Conservation (phyloP, 371 early-diverging fungal species). For the Rhizopus microsporus region DNA sequence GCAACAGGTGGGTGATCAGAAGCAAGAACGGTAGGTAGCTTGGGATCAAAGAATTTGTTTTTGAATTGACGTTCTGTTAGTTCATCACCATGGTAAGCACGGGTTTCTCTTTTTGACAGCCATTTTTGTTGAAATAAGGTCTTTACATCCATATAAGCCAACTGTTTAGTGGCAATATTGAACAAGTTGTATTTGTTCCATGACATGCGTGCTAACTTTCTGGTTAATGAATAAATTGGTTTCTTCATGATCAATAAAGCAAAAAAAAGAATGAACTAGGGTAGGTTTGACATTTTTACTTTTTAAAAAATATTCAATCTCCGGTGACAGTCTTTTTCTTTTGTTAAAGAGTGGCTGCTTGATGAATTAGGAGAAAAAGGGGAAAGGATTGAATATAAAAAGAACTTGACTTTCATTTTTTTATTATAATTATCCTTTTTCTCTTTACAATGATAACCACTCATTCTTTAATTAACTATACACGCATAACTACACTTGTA, state of each 20-base stretch:
- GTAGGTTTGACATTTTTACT: neutral
- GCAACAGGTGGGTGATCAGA: constrained; percentile 77
- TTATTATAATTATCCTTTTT: constrained; percentile 7
- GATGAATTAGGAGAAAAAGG: too few species aligned
- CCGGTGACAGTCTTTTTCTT: constrained; percentile 1
- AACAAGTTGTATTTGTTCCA: constrained; percentile 92
- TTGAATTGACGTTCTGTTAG: constrained; percentile 86
- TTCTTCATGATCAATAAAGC: constrained; percentile 36
- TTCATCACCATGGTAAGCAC: constrained; percentile 91
- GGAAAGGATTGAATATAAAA: too few species aligned
- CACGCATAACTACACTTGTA: neutral
- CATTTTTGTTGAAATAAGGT: constrained; percentile 94
- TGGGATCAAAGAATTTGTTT: constrained; percentile 66
- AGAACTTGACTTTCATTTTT: neutral
- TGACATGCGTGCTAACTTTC: constrained; percentile 87
- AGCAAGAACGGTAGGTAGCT: constrained; percentile 70
- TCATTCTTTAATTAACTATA: neutral
- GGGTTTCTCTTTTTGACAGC: constrained; percentile 90
- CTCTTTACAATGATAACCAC: neutral
- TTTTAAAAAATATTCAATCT: neutral
- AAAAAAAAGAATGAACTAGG: constrained; percentile 10
- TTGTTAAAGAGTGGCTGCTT: neutral
- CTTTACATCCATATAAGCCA: constrained; percentile 62
- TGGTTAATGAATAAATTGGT: constrained; percentile 60
- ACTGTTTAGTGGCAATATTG: constrained; percentile 73